Evolutionary conservation across 306 rosid genomes (phyloP).

Genomic region (Biancaea sappan): DNA sequence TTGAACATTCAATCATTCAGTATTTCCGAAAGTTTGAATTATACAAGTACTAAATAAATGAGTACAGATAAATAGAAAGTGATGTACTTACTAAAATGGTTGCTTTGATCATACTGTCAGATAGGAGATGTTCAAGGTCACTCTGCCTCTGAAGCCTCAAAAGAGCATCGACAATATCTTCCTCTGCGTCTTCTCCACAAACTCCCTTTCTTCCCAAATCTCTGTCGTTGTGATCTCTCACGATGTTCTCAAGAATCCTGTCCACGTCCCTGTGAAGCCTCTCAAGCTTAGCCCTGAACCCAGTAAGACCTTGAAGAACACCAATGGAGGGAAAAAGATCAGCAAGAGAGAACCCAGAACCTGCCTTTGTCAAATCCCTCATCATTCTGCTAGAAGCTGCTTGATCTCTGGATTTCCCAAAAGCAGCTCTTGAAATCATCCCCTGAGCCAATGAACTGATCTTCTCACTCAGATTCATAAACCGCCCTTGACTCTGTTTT

Average conservation of each 20-base stretch:
- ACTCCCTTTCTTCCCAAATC: neutral
- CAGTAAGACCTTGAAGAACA: slow-evolving; percentile 19
- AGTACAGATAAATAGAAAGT: too few species aligned
- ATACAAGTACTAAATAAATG: neutral
- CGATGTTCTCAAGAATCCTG: slow-evolving; percentile 22
- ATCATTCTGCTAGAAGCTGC: neutral
- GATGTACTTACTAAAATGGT: too few species aligned
- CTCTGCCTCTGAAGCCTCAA: too few species aligned
- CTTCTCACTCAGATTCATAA: slow-evolving; percentile 4
- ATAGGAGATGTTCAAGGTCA: too few species aligned
- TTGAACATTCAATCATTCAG: too few species aligned
- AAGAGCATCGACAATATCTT: too few species aligned
- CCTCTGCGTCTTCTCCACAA: too few species aligned
- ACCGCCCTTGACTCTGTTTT: slow-evolving; percentile 1
- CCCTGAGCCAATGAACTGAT: neutral
- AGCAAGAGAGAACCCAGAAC: slow-evolving; percentile 25
- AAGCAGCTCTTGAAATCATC: neutral
- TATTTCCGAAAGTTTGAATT: too few species aligned
- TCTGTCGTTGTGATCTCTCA: neutral
- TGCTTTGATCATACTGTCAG: too few species aligned
- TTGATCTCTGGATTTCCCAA: slow-evolving; percentile 14
- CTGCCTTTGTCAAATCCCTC: neutral
- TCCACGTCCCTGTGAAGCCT: neutral
- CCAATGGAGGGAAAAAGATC: slow-evolving; percentile 30
- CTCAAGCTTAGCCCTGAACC: neutral